A percentile compares a stretch with the other conserved stretches of the same genome.
These are phyloP conservation scores for Naganishia sp. DNA, from an alignment of 1,284 basidiomycete species.

Conservation along the genomic window DNA sequence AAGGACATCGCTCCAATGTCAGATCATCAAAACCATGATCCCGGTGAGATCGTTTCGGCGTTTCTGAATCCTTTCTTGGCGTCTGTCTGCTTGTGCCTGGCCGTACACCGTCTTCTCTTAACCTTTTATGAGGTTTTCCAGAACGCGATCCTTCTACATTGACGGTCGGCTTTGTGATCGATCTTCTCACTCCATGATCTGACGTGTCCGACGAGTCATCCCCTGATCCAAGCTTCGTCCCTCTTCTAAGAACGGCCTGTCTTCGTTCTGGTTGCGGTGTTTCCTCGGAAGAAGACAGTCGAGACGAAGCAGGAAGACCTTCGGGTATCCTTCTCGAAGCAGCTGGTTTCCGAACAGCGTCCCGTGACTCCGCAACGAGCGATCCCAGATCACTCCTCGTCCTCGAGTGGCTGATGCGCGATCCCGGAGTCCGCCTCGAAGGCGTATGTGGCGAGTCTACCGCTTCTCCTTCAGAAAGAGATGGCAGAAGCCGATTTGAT, in stretches of 20 bases:
- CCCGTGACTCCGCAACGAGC: not conserved
- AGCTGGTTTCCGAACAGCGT: not conserved
- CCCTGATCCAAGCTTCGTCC: not conserved
- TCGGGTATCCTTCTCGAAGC: not conserved
- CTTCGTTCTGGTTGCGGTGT: not conserved
- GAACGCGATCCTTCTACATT: not conserved
- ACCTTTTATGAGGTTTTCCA: not conserved
- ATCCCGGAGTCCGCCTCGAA: not conserved
- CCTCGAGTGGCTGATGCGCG: slow-evolving; percentile 17
- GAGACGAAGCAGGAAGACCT: not conserved
- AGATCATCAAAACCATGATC: not conserved
- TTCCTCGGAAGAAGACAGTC: not conserved
- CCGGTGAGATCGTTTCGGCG: not conserved
- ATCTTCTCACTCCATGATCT: not conserved
- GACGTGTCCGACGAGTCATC: slow-evolving; percentile 15
- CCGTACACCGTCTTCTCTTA: not conserved
- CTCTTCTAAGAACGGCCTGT: not conserved
- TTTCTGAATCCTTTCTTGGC: not conserved
- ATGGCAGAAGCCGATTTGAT: not conserved
- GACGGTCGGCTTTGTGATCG: not conserved
- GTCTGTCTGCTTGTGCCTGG: not conserved
- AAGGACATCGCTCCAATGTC: slow-evolving; percentile 9
- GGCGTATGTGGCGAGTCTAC: not conserved
- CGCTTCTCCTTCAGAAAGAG: not conserved
- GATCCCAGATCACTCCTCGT: slow-evolving; percentile 16